Base-by-base conservation (phyloP, 169 alveolate species). In the Plasmodium malariae region DNA sequence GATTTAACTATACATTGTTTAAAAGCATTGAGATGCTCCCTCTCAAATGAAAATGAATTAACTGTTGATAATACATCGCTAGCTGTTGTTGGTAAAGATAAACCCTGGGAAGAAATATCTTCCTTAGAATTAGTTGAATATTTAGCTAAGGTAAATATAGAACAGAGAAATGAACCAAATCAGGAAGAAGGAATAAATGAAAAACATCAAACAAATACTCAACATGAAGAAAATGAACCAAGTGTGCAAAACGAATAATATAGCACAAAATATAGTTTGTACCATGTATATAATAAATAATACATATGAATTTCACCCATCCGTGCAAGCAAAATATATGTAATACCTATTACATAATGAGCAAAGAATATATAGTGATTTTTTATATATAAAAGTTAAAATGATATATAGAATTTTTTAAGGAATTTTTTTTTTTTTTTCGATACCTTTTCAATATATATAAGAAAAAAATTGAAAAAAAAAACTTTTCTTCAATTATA, bases 1-100 rank as follows among this genome's bases (percentile, higher is more conserved):
- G 95, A 95, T 12, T 90, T 98, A 76, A 87, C 96, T 21, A 69
- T 89, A 71, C 99, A 96, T 85, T 97, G 98, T 36, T 87, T 98
- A 17, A 95, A 89, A 88, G 99, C 99, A 26, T 89, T 98, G 45
- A 96, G 95, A 86, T 92, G 96, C 26, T 95, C 98, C 12, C 92
- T 97, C 9, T 96, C 98, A 59, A 93, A 93, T 70, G 99, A 98
- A 51, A 97, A 94, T 65, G 99, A 97, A 88, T 91, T 97, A 74
- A 94, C 93, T 48, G 94, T 89, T 32, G 95, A 94, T 73, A 97
- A 96, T 90, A 97, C 97, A 30, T 94, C 98, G 45, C 96, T 97
- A 17, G 98, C 95, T 48, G 71, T 93, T 71, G 88, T 95, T 40
- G 97, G 97, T 60, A 94, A 92, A 68, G 96, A 80, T 30, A 87